Evolutionary conservation across 371 early-diverging fungal species (phyloP).

Genomic region (Phascolomyces articulosus): DNA sequence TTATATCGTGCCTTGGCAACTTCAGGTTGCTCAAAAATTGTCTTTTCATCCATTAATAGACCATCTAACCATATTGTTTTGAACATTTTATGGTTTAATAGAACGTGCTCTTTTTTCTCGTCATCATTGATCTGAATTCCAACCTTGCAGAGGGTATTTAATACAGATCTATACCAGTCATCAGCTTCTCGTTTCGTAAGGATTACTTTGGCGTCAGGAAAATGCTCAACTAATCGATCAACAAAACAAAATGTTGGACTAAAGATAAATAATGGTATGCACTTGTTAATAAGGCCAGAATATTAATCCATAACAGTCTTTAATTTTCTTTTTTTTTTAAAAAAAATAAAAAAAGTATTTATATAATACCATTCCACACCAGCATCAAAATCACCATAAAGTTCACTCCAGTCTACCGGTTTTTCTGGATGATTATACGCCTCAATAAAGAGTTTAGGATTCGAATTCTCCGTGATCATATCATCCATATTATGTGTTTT

Average conservation of each 20-base stretch:
- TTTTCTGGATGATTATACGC: conserved; percentile 12
- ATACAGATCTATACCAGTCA: conserved; percentile 39
- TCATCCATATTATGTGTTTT: conserved; percentile 10
- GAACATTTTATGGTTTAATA: conserved; percentile 4
- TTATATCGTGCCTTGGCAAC: background rate
- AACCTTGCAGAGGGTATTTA: conserved; percentile 24
- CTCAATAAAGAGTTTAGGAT: conserved; percentile 5
- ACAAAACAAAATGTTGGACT: conserved; percentile 26
- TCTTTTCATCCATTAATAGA: conserved; percentile 8
- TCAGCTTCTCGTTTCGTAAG: conserved; percentile 35
- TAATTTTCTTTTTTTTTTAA: background rate
- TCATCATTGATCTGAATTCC: no score
- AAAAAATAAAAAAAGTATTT: background rate
- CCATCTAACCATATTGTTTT: conserved; percentile 20
- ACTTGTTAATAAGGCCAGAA: background rate
- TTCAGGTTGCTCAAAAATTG: conserved; percentile 16
- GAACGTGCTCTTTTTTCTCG: background rate
- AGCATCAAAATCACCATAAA: conserved; percentile 15
- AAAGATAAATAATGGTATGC: background rate
- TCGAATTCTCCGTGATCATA: background rate
- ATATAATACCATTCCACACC: conserved; percentile 15
- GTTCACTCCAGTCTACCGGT: conserved; percentile 5
- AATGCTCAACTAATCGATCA: conserved; percentile 22
- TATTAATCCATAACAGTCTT: background rate
- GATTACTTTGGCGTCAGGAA: conserved; percentile 42